Evolutionary conservation across 108 stramenopile species (phyloP).

Genomic region (Licmophora abbreviata): DNA sequence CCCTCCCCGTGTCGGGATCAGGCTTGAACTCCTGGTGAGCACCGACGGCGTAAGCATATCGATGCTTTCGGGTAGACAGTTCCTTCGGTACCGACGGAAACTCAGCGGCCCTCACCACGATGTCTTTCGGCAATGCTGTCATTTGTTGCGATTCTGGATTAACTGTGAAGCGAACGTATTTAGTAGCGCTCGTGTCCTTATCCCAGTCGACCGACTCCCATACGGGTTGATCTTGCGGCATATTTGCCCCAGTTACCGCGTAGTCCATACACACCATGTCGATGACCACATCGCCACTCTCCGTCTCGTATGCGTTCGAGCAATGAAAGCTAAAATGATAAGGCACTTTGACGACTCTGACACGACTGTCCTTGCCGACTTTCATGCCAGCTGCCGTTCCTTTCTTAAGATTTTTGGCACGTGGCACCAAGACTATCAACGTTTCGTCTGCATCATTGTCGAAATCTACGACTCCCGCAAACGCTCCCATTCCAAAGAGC

Average conservation of each 20-base stretch:
- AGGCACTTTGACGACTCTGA: conserved; percentile 13
- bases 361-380: conserved; percentile 8
- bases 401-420: conserved; percentile 8
- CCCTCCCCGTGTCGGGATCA: not conserved
- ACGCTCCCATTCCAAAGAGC: conserved; percentile 21
- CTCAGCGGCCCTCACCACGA: conserved; percentile 5
- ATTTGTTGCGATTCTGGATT: conserved; percentile 11
- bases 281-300: conserved; percentile 29
- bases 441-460: conserved; percentile 18
- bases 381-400: conserved; percentile 9
- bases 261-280: conserved; percentile 23
- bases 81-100: conserved; percentile 28
- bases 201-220: conserved; percentile 16
- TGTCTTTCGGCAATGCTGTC: conserved; percentile 4
- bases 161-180: conserved; percentile 10
- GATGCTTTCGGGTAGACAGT: conserved; percentile 11
- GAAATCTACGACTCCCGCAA: conserved; percentile 18
- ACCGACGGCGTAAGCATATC: conserved; percentile 20
- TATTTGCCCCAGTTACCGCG: conserved; percentile 5
- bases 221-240: conserved; percentile 8
- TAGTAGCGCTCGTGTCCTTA: conserved; percentile 4
- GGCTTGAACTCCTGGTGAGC: conserved; percentile 4
- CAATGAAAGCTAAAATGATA: conserved; percentile 30
- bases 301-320: conserved; percentile 39
- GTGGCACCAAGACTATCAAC: conserved; percentile 15